Conservation (phyloP, 805 yeast species). For the Vanderwaltozyma verrucispora region DNA sequence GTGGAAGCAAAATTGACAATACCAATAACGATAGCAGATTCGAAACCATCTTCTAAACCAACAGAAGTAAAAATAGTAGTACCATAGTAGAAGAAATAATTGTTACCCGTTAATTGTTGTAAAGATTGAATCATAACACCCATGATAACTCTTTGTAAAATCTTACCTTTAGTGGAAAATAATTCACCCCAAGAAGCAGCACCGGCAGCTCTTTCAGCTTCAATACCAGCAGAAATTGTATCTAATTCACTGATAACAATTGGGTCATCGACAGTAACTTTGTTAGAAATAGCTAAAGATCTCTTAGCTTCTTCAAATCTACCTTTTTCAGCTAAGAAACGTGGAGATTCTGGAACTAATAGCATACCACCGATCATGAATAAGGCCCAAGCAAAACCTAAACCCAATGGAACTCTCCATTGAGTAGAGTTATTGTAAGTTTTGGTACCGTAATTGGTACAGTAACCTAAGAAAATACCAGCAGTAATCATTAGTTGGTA, state of each 20-base stretch:
- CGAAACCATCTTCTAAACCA: constrained; percentile 39
- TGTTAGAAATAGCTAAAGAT: constrained; percentile 46
- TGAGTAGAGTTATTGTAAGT: constrained; percentile 26
- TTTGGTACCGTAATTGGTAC: constrained; percentile 47
- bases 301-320: constrained; percentile 43
- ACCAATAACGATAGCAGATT: constrained; percentile 47
- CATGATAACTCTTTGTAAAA: constrained; percentile 33
- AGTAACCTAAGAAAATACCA: constrained; percentile 61
- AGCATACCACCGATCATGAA: constrained; percentile 35
- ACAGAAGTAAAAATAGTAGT: constrained; percentile 26
- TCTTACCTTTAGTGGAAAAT: constrained; percentile 62
- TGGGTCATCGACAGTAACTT: constrained; percentile 35
- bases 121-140: constrained; percentile 47
- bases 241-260: constrained; percentile 44
- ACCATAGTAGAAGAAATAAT: constrained; percentile 56
- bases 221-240: constrained; percentile 44
- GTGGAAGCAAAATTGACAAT: constrained; percentile 47
- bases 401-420: constrained; percentile 60
- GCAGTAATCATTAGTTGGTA: constrained; percentile 52
- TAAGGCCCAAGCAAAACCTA: constrained; percentile 34
- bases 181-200: constrained; percentile 33
- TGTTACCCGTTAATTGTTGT: constrained; percentile 57
- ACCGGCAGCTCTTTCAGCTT: constrained; percentile 50
- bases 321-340: constrained; percentile 45
- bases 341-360: constrained; percentile 62